Evolutionary conservation across 306 rosid genomes (phyloP), one percentile per base, ranked within the genome.

Genomic region (Vigna nakashimae): DNA sequence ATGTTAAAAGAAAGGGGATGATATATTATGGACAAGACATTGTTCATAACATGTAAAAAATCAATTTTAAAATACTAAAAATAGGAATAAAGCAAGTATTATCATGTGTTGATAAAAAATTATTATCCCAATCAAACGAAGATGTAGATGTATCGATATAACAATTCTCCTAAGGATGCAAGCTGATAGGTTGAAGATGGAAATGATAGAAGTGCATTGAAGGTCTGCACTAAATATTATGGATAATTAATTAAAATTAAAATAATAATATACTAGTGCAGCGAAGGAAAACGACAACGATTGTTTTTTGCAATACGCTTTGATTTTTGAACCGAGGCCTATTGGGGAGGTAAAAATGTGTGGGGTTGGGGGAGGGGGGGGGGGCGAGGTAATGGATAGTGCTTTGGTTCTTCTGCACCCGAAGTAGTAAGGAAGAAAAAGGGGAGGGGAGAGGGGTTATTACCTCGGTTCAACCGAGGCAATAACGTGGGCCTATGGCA

Each of bases 161-260:
- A 69, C 82, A 95, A 70, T 80, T 91, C 99, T 76, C 99, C 98
- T 12, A 95, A 93, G 76, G 94, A 65, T 40, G 91, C 79, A 76
- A 95, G 96, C 87, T 91, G 98, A 58, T 95, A 86, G 18, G 69
- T 71, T 20, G 98, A 95, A 79, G 75, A 17, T 53, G 90, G 75
- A 0, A 98, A 95, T 18, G 99, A 86, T 51, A 95, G 77, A 82
- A 95, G 89, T 34, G 99, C 90, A 73, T 95, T 92, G 82, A 92
- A 95, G 74, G 96, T 86, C 99, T 95, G 80, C 51, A 71, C 17
- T 74, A 32, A 32, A 62, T 73, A 79, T 66, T 24, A 68, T 62
- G 69, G 68, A 28, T 60, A 65, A 79, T 9, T 9, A 18, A 51
- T 68, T 75, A 69, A 65, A 74, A 64, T 60, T 69, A 1, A 73